A percentile compares a stretch with the other conserved stretches of the same genome.
These are phyloP conservation scores for Solidago caesia DNA, from an alignment of 129 eudicot genomes.

Conservation along the genomic window DNA sequence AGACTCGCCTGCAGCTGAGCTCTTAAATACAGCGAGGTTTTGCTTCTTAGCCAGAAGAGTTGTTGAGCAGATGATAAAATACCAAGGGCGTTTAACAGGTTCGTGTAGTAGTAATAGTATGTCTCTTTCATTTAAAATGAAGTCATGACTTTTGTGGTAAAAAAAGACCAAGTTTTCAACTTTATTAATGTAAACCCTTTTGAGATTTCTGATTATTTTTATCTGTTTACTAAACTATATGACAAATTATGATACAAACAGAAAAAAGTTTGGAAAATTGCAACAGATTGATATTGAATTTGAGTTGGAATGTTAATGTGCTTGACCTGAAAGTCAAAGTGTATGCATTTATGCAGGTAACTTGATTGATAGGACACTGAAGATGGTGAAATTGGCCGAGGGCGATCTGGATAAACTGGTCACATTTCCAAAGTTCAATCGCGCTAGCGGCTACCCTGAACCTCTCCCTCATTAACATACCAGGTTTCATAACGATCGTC, in stretches of 20 bases:
- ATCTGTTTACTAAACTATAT: background rate
- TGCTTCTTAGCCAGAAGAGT: background rate
- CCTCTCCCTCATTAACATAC: background rate
- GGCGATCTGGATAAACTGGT: background rate
- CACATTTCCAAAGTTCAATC: conserved; percentile 2
- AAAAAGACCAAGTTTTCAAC: background rate
- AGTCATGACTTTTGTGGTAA: background rate
- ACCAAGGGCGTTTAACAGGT: conserved; percentile 5
- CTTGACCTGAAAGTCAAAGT: background rate
- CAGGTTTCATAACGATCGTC: background rate
- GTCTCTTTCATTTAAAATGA: background rate
- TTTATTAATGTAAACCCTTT: background rate
- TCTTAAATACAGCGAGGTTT: background rate
- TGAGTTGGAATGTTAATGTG: background rate
- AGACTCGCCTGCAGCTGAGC: background rate
- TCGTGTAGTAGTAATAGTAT: background rate
- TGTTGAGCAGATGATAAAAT: background rate
- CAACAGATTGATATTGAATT: background rate
- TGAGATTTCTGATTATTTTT: background rate
- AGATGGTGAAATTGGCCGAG: background rate
- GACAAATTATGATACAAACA: background rate
- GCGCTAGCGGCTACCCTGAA: background rate
- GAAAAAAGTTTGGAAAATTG: no score
- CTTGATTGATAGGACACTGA: background rate
- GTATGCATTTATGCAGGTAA: conserved; percentile 4